Percentiles rank a stretch among this genome's conserved stretches.
phyloP scores from a whole-genome alignment of 495 filamentous ascomycete species.

The Clavariopsis aquatica region DNA sequence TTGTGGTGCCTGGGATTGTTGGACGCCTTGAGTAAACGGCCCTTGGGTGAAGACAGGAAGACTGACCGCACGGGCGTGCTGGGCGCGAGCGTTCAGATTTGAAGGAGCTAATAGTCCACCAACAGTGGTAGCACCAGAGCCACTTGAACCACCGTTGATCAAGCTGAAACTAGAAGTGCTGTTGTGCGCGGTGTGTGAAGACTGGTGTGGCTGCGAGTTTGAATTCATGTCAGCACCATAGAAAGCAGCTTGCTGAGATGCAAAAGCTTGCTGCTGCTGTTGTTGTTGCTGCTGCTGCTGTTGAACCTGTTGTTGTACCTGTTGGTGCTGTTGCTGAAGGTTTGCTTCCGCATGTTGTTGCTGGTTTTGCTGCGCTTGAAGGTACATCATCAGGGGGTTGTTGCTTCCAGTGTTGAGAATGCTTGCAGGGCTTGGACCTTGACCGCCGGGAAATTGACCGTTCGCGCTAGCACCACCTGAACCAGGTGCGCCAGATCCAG shows the following conservation, averaged over 20 bases:
- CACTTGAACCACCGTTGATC: slow-evolving; percentile 50
- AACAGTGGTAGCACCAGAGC: slow-evolving; percentile 63
- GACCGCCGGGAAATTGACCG: slow-evolving; percentile 53
- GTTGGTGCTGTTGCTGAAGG: slow-evolving; percentile 51
- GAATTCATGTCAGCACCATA: slow-evolving; percentile 60
- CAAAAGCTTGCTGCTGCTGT: slow-evolving; percentile 60
- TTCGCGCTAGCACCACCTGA: slow-evolving; percentile 54
- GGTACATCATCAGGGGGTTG: slow-evolving; percentile 94
- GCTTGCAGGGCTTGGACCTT: slow-evolving; percentile 62
- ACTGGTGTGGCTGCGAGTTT: slow-evolving; percentile 44
- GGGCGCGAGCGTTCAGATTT: slow-evolving; percentile 62
- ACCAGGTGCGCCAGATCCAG: slow-evolving; percentile 57
- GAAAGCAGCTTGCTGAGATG: slow-evolving; percentile 61
- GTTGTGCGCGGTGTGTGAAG: slow-evolving; percentile 52
- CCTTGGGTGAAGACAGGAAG: slow-evolving; percentile 73
- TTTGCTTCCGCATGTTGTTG: slow-evolving; percentile 52
- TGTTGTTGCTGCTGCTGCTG: slow-evolving; percentile 57
- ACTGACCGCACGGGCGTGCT: slow-evolving; percentile 82
- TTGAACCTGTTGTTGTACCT: slow-evolving; percentile 50
- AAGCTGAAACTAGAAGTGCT: slow-evolving; percentile 63
- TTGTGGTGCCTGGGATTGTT: slow-evolving; percentile 41
- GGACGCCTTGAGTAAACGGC: slow-evolving; percentile 53
- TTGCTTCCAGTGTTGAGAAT: slow-evolving; percentile 75
- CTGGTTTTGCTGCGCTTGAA: slow-evolving; percentile 63
- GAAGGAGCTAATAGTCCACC: slow-evolving; percentile 75